Base-by-base conservation (phyloP, 1,284 basidiomycete genomes). In the Schizopora paradoxa region DNA sequence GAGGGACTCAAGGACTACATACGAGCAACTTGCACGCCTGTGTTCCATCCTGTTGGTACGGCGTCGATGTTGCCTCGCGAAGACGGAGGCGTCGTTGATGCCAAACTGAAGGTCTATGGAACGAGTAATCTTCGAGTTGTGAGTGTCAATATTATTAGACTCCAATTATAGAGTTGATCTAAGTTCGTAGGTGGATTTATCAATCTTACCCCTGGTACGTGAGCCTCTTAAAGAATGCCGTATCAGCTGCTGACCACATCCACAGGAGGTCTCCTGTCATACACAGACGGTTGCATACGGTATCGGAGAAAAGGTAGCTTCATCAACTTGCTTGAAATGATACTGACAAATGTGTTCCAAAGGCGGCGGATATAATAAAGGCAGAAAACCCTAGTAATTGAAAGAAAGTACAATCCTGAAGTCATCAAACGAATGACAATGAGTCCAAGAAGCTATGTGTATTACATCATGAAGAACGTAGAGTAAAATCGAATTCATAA, bases 41-140 rank as follows among this genome's bases (percentile, higher is more conserved):
- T 43, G n/a, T 46, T 29, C 14, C 51, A 54, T 29, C 55, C 63
- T 5, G 50, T 60, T n/a, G 72, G 72, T 25, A 70, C 75, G 4
- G 68, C 65, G 39, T 60, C 71, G 0, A 77, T 77, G 75, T 58
- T 76, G 36, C 76, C 76, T 11, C 57, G 63, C 45, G 62, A 64
- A 27, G 54, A 65, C 45, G 76, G 76, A 23, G 76, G 76, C 52
- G 76, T 77, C 19, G 76, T 79, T 22, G 70, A 73, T 60, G 59
- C 65, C 10, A 61, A 62, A 34, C 59, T 79, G 18, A 59, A 63
- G 18, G 45, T 56, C 48, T 10, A 57, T 56, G 8, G 54, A 54
- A 5, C 61, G 60, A 33, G 55, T 22, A 39, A 54, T 41, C 33
- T 50, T 19, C 45, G 45, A 5, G 26, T 47, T 16, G 45, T 47